Base-by-base conservation (phyloP, 495 filamentous ascomycete genomes). In the Lepraria neglecta region DNA sequence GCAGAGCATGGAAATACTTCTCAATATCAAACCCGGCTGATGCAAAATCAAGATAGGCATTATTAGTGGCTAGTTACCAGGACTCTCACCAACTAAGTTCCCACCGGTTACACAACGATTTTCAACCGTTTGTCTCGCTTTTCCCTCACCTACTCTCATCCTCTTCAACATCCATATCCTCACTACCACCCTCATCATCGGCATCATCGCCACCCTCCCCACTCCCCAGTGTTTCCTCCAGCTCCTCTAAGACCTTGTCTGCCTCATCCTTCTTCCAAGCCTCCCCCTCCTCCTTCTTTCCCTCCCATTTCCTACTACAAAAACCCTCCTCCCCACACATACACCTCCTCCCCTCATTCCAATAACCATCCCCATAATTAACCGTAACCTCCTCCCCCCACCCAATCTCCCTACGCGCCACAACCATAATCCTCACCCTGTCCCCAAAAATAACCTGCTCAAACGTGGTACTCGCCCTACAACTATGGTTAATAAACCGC, bases 401-500 rank as follows among this genome's bases (percentile, higher is more conserved):
- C 9, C 30, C 17, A 9, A 78, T 75, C 31, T 71, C 63, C 14
- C 66, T 54, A 4, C 10, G 0, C 0, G 67, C 70, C 42, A 64
- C 50, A 7, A 75, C 56, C 2, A 61, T 60, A 27, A 66, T 65
- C 10, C 69, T 40, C 0, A 51, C 50, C 15, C 63, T 55, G 2
- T 67, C 57, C 27, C 75, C 76, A 28, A 74, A 40, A 0, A 61
- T 58, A 28, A 52, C 33, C 0, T 6, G 1, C 2, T 2, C 0
- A 42, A 76, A 77, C 3, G 21, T 1, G 7, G 66, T 67, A 30
- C 63, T 84, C 0, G 85, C 75, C 0, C 83, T 74, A 69, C 88
- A 92, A 19, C 81, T 85, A 68, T 92, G 88, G 65, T 89, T 90
- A 68, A 90, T 80, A 67, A 85, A 92, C 11, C 88, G 74, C 9